These are phyloP conservation scores for Saturnispora hagleri DNA, from an alignment of 805 yeast species.

Conservation along the genomic window DNA sequence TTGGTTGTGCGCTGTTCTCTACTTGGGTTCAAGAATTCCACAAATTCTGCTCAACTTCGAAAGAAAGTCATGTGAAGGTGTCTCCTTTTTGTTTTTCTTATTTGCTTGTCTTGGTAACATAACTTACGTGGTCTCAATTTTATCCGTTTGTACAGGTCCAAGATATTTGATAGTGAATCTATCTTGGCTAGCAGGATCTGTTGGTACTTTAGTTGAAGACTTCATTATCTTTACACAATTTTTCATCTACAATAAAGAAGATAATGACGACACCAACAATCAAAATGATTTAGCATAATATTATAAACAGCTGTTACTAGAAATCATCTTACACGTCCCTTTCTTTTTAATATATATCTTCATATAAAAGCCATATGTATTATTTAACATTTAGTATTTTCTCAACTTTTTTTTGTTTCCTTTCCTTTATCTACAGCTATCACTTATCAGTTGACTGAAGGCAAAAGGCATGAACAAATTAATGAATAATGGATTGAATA, in stretches of 20 bases:
- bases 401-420: neutral
- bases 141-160: conserved; percentile 62
- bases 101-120: conserved; percentile 93
- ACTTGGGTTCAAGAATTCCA: conserved; percentile 85
- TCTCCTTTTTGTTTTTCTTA: conserved; percentile 83
- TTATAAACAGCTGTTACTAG: neutral
- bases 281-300: conserved; percentile 10
- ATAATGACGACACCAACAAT: conserved; percentile 19
- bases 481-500: conserved; percentile 44
- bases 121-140: conserved; percentile 80
- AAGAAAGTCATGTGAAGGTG: conserved; percentile 91
- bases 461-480: conserved; percentile 2
- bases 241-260: conserved; percentile 52
- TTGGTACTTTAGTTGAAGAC: conserved; percentile 81
- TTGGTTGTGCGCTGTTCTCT: conserved; percentile 62
- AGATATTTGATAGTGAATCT: conserved; percentile 72
- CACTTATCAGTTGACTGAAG: neutral
- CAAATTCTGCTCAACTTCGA: conserved; percentile 79
- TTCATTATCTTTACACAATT: conserved; percentile 79
- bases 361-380: neutral
- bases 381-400: neutral
- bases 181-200: conserved; percentile 87
- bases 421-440: neutral
- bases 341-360: neutral
- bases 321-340: neutral